Percentiles rank a stretch among this genome's conserved stretches.
Conservation (phyloP, 2,329 filamentous ascomycete genomes). For the Scleromitrula shiraiana region DNA sequence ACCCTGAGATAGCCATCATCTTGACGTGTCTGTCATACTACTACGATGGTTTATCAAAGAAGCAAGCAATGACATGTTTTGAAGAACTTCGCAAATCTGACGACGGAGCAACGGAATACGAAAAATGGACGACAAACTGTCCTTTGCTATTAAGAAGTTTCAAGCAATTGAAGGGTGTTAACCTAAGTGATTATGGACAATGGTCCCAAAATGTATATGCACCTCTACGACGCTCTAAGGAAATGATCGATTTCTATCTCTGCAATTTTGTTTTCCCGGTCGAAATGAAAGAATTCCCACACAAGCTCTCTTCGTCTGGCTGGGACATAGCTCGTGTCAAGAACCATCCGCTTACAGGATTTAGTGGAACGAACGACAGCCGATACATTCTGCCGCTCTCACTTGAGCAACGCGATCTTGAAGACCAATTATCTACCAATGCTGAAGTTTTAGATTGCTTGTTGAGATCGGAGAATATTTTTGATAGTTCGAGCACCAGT, state of each 20-base stretch:
- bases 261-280: conserved; percentile 49
- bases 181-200: conserved; percentile 45
- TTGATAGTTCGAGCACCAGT: conserved; percentile 25
- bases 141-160: conserved; percentile 32
- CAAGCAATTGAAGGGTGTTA: conserved; percentile 42
- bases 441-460: conserved; percentile 55
- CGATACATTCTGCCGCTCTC: conserved; percentile 47
- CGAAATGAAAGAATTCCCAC: conserved; percentile 53
- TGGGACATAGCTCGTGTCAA: conserved; percentile 52
- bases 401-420: conserved; percentile 51
- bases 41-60: conserved; percentile 44
- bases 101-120: conserved; percentile 44
- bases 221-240: conserved; percentile 42
- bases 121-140: conserved; percentile 37
- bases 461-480: conserved; percentile 42
- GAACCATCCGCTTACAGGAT: conserved; percentile 50
- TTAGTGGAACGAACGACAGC: conserved; percentile 63
- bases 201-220: conserved; percentile 45
- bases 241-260: conserved; percentile 56
- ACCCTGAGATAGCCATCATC: conserved; percentile 49
- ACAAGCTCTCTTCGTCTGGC: conserved; percentile 56
- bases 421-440: conserved; percentile 58
- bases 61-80: conserved; percentile 42
- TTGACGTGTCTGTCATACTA: conserved; percentile 51
- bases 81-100: conserved; percentile 41